These are phyloP conservation scores for Solanum bulbocastanum DNA, from an alignment of 257 asterid species.

Conservation along the genomic window DNA sequence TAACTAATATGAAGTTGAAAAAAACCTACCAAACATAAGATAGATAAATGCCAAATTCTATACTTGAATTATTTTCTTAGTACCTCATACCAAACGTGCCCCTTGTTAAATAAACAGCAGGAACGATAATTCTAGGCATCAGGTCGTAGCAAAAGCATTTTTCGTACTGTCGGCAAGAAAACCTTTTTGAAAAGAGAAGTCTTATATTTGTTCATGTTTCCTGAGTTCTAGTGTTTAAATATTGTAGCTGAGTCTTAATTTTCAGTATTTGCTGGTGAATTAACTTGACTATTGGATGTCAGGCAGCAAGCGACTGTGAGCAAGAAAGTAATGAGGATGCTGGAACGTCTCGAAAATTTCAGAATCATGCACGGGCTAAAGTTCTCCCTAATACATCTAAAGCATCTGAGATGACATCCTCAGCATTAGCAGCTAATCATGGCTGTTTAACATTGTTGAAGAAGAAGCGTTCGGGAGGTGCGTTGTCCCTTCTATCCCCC, in stretches of 20 bases:
- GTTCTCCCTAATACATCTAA: constrained; percentile 43
- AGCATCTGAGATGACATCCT: constrained; percentile 41
- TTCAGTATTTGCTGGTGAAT: not conserved
- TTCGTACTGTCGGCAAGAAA: not conserved
- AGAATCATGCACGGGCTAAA: constrained; percentile 67
- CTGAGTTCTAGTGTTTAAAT: not conserved
- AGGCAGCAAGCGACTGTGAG: constrained; percentile 84
- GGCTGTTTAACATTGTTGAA: constrained; percentile 55
- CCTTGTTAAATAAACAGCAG: not conserved
- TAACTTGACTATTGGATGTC: constrained; percentile 26
- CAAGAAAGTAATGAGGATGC: constrained; percentile 82
- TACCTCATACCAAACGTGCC: not conserved
- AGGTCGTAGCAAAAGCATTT: not conserved
- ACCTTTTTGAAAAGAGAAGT: not conserved
- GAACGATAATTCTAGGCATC: not conserved
- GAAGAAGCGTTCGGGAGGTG: constrained; percentile 92
- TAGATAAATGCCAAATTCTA: not conserved
- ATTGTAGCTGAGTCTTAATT: not conserved
- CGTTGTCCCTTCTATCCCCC: not conserved
- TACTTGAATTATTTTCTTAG: not conserved
- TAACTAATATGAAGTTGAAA: not conserved
- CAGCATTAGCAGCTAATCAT: constrained; percentile 31
- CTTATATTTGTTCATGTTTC: not conserved
- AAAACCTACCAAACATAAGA: not conserved
- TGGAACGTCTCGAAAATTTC: constrained; percentile 68